Evolutionary conservation across 371 early-diverging fungal species (phyloP), one percentile per base, ranked within the genome.

Genomic region (Chytridiales sp.): DNA sequence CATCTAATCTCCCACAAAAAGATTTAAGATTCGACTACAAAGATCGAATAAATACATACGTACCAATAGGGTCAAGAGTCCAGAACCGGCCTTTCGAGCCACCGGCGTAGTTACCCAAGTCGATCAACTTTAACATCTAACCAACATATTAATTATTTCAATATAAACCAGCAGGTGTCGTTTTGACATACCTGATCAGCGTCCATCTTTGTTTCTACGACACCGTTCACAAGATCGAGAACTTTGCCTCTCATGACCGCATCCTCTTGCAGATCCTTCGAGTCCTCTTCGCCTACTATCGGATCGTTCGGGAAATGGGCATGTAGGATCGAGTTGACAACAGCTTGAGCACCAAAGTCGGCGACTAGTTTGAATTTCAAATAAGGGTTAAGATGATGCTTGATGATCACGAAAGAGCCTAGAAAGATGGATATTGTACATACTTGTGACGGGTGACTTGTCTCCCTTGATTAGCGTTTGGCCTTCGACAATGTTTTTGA

Each of bases 31-130:
- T 11, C 34, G 26, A 34, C 21, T 50, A 46, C 8, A 17, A 17
- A 24, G 11, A 46, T 13, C 8, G 21, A 24, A 38, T 13, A 29
- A 57, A 26, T 4, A 30, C 15, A 24, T 21, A 41, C 54, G n/a
- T 30, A 73, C 94, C 98, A 69, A 97, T 92, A 3, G 98, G 98
- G 71, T 98, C 98, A 58, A 98, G 78, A 17, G 95, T 92, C 97
- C 97, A 98, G 80, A 75, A 81, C 56, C 95, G 84, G 11, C 94
- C 95, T 34, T 74, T 68, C 0, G 87, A 34, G 4, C 94, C 94
- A 36, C 95, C 95, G 13, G 70, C 80, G 74, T 84, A 89, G 46
- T 82, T 85, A 15, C 96, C 97, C n/a, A 88, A 81, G 66, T 97
- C 96, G 70, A 97, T 95, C 6, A 90, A 81, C 40, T 81, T 78